phyloP scores from a whole-genome alignment of 208 protist genomes.

The Paratrypanosoma confusum region DNA sequence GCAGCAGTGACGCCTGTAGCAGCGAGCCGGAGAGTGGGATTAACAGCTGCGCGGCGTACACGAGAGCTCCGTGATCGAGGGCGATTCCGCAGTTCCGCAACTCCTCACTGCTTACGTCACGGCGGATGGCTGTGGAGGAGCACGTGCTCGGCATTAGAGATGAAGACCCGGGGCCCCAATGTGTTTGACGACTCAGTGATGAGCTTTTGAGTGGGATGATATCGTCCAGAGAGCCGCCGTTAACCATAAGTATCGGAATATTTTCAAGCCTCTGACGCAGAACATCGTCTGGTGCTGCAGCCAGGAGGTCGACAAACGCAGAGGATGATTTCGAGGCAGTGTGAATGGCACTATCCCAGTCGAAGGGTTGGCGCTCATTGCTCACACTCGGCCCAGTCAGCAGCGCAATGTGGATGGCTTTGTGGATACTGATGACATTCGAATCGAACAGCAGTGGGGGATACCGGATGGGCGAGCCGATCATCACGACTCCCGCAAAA shows the following conservation, averaged over 20 bases:
- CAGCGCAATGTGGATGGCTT: constrained; percentile 27
- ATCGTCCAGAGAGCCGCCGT: constrained; percentile 64
- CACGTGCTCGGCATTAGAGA: constrained; percentile 14
- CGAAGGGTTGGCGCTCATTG: too few relatives aligned
- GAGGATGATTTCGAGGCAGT: too few relatives aligned
- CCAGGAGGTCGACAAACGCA: background rate
- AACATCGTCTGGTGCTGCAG: constrained; percentile 9
- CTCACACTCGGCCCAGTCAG: constrained; percentile 2
- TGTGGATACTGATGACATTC: constrained; percentile 32
- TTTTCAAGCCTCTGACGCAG: constrained; percentile 25
- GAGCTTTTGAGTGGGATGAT: constrained; percentile 46
- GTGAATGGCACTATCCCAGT: constrained; percentile 21
- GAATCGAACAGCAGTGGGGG: constrained; percentile 62
- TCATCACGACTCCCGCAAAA: constrained; percentile 52
- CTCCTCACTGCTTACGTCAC: constrained; percentile 57
- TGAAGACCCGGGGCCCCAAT: too few relatives aligned
- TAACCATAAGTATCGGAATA: constrained; percentile 37
- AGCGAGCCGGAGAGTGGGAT: constrained; percentile 35
- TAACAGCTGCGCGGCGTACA: constrained; percentile 67
- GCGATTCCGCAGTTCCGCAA: constrained; percentile 48
- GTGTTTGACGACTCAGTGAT: constrained; percentile 29
- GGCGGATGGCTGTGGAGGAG: constrained; percentile 10
- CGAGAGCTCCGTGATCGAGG: constrained; percentile 61
- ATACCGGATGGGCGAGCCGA: constrained; percentile 51
- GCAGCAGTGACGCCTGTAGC: constrained; percentile 39